phyloP scores from a whole-genome alignment of 2,329 filamentous ascomycete species.

The Fusarium pininemorale region DNA sequence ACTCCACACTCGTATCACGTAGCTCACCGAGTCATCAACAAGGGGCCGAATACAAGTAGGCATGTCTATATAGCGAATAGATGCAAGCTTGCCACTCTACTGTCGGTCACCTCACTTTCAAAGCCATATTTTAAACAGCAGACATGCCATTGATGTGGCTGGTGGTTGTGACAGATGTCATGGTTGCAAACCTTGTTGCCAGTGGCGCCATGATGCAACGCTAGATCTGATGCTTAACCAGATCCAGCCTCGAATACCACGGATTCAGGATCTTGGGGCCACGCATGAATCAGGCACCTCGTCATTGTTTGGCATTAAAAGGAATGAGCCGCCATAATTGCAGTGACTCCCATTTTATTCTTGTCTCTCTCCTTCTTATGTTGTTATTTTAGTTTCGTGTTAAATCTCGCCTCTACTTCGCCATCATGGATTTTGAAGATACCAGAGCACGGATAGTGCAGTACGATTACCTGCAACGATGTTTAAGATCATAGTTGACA shows the following conservation, averaged over 20 bases:
- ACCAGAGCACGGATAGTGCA: not conserved
- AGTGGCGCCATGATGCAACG: conserved; percentile 2
- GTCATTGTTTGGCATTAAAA: not conserved
- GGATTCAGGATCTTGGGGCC: not conserved
- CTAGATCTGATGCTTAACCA: not conserved
- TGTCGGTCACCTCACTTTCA: accelerated
- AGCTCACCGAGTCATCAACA: too few species aligned
- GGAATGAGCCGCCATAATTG: not conserved
- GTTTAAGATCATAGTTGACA: not conserved
- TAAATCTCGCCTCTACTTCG: accelerated
- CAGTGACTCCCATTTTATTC: too few species aligned
- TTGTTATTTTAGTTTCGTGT: too few species aligned
- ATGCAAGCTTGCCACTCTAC: accelerated
- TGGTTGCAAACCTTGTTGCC: not conserved
- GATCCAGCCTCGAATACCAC: not conserved
- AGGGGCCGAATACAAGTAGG: not conserved
- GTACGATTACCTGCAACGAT: not conserved
- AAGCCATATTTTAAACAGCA: too few species aligned
- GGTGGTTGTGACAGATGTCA: not conserved
- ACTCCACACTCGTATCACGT: not conserved
- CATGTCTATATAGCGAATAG: too few species aligned
- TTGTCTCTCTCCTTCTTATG: too few species aligned
- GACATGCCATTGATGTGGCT: not conserved
- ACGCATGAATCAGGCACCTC: conserved; percentile 3
- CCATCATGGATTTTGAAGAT: not conserved